These are phyloP conservation scores for Silene conica DNA, from an alignment of 148 eudicot genomes.

Conservation along the genomic window DNA sequence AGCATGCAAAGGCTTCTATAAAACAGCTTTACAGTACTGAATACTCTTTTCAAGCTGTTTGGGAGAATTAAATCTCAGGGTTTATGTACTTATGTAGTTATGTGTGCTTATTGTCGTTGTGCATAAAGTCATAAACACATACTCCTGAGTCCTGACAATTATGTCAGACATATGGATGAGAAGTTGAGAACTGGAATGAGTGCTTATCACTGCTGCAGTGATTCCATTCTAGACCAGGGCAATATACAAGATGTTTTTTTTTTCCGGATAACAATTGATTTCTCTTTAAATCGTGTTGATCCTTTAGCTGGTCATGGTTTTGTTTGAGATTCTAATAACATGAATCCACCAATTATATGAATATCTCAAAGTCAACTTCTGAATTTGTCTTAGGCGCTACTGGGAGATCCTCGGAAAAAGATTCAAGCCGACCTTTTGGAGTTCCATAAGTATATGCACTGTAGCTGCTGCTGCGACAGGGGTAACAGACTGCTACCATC, in stretches of 20 bases:
- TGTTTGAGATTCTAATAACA: neutral
- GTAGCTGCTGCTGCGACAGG: conserved; percentile 70
- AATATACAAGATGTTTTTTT: neutral
- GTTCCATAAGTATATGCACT: conserved; percentile 52
- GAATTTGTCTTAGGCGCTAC: conserved; percentile 53
- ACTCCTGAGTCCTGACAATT: neutral
- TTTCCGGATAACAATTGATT: neutral
- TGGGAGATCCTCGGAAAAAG: conserved; percentile 80
- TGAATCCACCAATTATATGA: neutral
- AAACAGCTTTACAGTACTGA: neutral
- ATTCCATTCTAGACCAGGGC: neutral
- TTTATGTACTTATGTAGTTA: neutral
- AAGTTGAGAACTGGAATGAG: neutral
- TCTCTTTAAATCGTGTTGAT: neutral
- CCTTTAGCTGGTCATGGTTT: neutral
- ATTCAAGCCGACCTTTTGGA: conserved; percentile 85
- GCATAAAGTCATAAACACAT: neutral
- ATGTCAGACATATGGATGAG: neutral
- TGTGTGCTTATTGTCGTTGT: neutral
- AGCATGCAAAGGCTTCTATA: conserved; percentile 10
- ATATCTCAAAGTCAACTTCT: conserved; percentile 7
- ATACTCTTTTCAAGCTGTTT: neutral
- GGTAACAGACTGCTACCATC: conserved; percentile 45
- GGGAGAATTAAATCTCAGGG: neutral
- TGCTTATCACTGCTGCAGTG: neutral